A percentile compares a stretch with the other conserved stretches of the same genome.
These are phyloP conservation scores for Lantana camara DNA, from an alignment of 257 asterid genomes.

Conservation along the genomic window DNA sequence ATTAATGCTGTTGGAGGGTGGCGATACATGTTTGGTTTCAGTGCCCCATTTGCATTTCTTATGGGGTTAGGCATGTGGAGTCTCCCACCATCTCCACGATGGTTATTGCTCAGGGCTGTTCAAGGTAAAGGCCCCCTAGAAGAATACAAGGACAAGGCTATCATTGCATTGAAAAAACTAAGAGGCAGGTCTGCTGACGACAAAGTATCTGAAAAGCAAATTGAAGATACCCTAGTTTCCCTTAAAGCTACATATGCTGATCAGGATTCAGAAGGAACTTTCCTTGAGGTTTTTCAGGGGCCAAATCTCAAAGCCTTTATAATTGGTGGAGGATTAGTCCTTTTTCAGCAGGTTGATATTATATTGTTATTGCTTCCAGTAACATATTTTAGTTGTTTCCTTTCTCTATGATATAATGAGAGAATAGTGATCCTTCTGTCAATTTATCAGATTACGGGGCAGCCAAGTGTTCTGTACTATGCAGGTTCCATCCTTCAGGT, in stretches of 20 bases:
- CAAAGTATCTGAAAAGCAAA: constrained; percentile 71
- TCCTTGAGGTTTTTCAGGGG: constrained; percentile 85
- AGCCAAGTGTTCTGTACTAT: constrained; percentile 95
- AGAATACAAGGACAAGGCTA: constrained; percentile 87
- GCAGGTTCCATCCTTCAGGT: constrained; percentile 99
- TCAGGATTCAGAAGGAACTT: constrained; percentile 69
- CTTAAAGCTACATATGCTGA: constrained; percentile 68
- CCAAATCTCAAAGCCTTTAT: constrained; percentile 86
- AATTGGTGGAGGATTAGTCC: constrained; percentile 97
- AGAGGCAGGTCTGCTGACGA: constrained; percentile 78
- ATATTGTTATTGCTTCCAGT: constrained; percentile 16
- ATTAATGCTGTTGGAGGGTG: constrained; percentile 90
- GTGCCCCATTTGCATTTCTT: constrained; percentile 80
- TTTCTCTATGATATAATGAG: constrained; percentile 11
- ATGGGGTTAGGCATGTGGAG: constrained; percentile 94
- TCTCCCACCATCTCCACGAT: constrained; percentile 97
- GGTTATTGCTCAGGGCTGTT: constrained; percentile 94
- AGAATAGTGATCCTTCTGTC: constrained; percentile 19
- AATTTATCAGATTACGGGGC: constrained; percentile 83
- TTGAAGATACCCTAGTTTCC: constrained; percentile 75
- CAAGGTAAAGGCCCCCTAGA: constrained; percentile 85
- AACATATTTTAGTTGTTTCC: constrained; percentile 11
- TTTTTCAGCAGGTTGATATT: constrained; percentile 85
- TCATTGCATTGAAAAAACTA: constrained; percentile 66
- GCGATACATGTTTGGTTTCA: constrained; percentile 91